phyloP scores from a whole-genome alignment of 345 rosid species.

The Cardamine occulta region DNA sequence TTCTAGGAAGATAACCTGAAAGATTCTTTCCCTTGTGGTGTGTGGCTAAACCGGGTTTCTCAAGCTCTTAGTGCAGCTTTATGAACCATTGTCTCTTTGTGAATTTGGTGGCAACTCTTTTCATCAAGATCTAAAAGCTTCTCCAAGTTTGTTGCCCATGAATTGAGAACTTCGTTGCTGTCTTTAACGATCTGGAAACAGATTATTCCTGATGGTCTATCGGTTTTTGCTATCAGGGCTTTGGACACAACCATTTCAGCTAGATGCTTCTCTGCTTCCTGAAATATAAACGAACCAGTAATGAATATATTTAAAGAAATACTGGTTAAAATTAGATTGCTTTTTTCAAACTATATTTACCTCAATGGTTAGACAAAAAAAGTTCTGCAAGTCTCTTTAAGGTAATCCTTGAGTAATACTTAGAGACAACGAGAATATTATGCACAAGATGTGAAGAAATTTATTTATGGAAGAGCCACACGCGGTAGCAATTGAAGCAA shows the following conservation, averaged over 20 bases:
- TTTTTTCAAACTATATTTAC: conserved; percentile 36
- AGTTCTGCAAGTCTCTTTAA: conserved; percentile 81
- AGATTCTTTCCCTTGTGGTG: not conserved
- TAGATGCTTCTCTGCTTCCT: conserved; percentile 97
- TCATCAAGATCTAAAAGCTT: conserved; percentile 93
- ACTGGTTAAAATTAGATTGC: not conserved
- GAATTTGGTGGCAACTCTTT: conserved; percentile 96
- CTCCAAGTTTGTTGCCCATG: conserved; percentile 88
- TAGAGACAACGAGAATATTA: conserved; percentile 88
- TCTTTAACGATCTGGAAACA: conserved; percentile 75
- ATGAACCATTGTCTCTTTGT: conserved; percentile 93
- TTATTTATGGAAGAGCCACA: not conserved
- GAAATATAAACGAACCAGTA: conserved; percentile 19
- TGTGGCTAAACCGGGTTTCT: conserved; percentile 23
- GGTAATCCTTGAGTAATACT: conserved; percentile 80
- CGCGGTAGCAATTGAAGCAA: not conserved
- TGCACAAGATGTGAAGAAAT: conserved; percentile 44
- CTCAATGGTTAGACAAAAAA: conserved; percentile 73
- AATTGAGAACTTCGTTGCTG: conserved; percentile 86
- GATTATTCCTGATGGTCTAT: conserved; percentile 73
- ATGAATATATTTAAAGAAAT: not conserved
- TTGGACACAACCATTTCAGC: conserved; percentile 93
- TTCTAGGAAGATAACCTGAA: not conserved
- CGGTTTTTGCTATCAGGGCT: conserved; percentile 79
- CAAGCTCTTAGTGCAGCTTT: conserved; percentile 75